These are phyloP conservation scores for Diutina ranongensis DNA, from an alignment of 1,139 yeast species.

Conservation along the genomic window DNA sequence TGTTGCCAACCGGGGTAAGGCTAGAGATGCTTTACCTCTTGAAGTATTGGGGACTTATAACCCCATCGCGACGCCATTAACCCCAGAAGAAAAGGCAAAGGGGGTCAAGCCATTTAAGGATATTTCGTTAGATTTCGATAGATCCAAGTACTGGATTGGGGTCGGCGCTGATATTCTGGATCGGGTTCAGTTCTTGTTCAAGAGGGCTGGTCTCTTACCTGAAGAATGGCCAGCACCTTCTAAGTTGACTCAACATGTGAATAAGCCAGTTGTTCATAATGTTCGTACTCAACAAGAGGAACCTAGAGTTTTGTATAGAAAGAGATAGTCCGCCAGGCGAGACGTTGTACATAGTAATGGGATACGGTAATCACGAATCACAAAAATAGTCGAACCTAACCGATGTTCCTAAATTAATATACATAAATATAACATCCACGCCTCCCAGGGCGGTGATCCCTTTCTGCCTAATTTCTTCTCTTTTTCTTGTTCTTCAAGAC, in stretches of 20 bases:
- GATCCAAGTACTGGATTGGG: constrained; percentile 96
- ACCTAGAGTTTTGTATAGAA: neutral
- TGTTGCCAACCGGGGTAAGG: constrained; percentile 63
- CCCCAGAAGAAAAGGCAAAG: constrained; percentile 40
- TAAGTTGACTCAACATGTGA: constrained; percentile 3
- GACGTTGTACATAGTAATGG: neutral
- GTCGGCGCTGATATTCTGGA: constrained; percentile 97
- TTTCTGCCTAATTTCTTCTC: neutral
- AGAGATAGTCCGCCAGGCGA: neutral
- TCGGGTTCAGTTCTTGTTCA: constrained; percentile 64
- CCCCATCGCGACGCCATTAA: constrained; percentile 66
- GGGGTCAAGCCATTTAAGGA: constrained; percentile 65
- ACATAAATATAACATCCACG: neutral
- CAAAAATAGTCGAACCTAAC: too few species aligned
- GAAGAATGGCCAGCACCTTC: constrained; percentile 50
- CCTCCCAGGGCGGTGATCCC: neutral
- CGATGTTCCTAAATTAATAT: neutral
- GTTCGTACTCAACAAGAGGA: neutral
- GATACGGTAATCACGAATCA: neutral
- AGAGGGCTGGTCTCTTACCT: constrained; percentile 69
- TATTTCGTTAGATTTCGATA: constrained; percentile 69
- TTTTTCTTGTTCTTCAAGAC: constrained; percentile 60
- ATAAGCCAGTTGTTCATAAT: neutral
- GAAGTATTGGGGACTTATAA: constrained; percentile 94
- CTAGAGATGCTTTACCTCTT: constrained; percentile 76